Evolutionary conservation across 164 flowering plant genomes (phyloP).

Genomic region (Aristolochia californica): DNA sequence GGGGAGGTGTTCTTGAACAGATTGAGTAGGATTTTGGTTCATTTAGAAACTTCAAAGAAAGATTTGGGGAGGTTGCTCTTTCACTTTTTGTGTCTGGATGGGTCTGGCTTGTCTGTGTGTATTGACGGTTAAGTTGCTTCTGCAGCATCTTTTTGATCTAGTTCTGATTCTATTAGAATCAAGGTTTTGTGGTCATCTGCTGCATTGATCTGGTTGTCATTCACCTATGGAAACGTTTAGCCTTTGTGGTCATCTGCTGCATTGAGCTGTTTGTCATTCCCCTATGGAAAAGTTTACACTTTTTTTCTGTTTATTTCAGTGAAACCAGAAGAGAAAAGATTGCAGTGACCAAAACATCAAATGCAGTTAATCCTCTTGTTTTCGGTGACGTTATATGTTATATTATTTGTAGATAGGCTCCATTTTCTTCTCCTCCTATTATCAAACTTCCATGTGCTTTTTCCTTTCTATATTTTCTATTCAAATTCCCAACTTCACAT

Average conservation of each 20-base stretch:
- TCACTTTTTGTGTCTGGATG: conserved; percentile 85
- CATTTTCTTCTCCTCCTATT: conserved; percentile 1
- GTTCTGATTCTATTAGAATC: not conserved
- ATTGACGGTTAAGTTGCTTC: not conserved
- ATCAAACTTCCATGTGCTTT: not conserved
- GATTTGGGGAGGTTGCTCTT: conserved; percentile 57
- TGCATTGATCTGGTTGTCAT: not conserved
- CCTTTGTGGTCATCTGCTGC: not conserved
- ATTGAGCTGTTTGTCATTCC: not conserved
- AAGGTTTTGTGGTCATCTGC: no score
- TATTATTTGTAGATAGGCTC: no score
- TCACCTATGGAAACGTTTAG: not conserved
- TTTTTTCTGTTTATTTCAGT: conserved; percentile 31
- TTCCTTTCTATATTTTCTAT: not conserved
- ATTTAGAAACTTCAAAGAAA: conserved; percentile 57
- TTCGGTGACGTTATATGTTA: conserved; percentile 69
- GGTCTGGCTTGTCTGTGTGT: conserved; percentile 96
- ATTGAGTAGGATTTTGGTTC: conserved; percentile 95
- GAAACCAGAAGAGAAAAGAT: conserved; percentile 66
- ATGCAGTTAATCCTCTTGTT: conserved; percentile 65
- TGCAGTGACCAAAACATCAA: conserved; percentile 64
- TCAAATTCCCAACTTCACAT: not conserved
- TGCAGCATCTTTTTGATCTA: not conserved
- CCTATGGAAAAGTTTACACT: not conserved
- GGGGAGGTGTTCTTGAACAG: conserved; percentile 61